Base-by-base conservation (phyloP, 2,329 filamentous ascomycete genomes). In the Aspergillus sp. region DNA sequence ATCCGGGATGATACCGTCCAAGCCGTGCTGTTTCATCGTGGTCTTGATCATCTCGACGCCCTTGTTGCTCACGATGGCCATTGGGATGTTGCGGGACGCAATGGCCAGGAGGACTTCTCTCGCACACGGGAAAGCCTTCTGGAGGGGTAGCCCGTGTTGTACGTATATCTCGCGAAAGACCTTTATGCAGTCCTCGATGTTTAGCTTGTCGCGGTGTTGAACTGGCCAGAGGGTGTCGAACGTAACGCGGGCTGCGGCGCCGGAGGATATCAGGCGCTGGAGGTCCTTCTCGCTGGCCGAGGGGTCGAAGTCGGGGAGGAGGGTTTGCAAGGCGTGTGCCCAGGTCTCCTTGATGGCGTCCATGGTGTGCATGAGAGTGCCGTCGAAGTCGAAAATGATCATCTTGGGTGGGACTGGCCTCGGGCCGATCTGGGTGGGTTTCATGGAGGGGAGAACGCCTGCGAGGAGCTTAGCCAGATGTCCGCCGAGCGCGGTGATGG, bases 51-150 rank as follows among this genome's bases (percentile, higher is more conserved):
- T 57, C 1, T 64, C 60, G 1, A 53, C 62, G 3, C 57, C 62
- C 41, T 68, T 68, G 40, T 69, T 69, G 34, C 65, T 69, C 8
- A 68, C 58, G 39, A 69, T 67, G 1, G 64, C 61, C 30, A 66
- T 54, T 27, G 62, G 61, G 8, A 68, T 45, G 2, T 57, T 42
- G 7, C 41, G 56, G 5, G 46, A 40, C 13, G 53, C 54, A 2
- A 68, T 51, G 5, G 54, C 40, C 1, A 37, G 19, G 8, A 69
- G 39, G 3, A 69, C 56, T 1, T 61, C 44, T 20, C 55, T 54
- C 3, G 64, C 59, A 9, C 59, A 61, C 1, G 62, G 58, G 42
- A 64, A 69, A 12, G 66, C 56, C 1, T 54, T 59, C 9, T 66
- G 54, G 9, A 64, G 65, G 11, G 47, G 44, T 41, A 66, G 64